Evolutionary conservation across 2,329 filamentous ascomycete genomes (phyloP).

Genomic region (Xylariaceae sp.): DNA sequence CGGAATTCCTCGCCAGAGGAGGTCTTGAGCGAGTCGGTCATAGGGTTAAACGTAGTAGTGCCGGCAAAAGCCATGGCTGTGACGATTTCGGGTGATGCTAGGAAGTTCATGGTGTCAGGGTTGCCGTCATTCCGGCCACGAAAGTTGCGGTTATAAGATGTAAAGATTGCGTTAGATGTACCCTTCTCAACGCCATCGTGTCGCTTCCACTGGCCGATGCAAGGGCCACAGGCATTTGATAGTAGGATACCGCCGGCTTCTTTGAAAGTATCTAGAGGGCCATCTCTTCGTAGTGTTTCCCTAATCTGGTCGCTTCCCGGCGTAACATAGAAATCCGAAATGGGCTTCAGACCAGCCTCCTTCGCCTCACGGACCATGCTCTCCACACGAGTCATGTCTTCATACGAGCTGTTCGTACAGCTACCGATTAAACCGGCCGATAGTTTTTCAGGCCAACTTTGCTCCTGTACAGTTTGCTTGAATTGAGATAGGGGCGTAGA

Average conservation of each 20-base stretch:
- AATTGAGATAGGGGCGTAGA: constrained; percentile 92
- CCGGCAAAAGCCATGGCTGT: constrained; percentile 95
- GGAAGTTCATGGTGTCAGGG: constrained; percentile 96
- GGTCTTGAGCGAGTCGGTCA: constrained; percentile 82
- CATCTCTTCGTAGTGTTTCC: constrained; percentile 87
- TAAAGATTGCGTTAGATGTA: constrained; percentile 89
- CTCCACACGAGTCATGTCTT: constrained; percentile 97
- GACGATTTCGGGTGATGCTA: constrained; percentile 94
- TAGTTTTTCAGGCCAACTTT: constrained; percentile 88
- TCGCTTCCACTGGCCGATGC: constrained; percentile 93
- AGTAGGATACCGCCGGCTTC: constrained; percentile 85
- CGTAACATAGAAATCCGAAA: constrained; percentile 91
- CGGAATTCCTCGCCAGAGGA: constrained; percentile 81
- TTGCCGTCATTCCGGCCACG: constrained; percentile 96
- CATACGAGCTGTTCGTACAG: constrained; percentile 98
- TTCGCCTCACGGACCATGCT: constrained; percentile 89
- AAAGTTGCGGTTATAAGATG: constrained; percentile 99
- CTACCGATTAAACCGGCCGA: constrained; percentile 94
- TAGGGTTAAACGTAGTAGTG: constrained; percentile 91
- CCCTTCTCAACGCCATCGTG: constrained; percentile 85
- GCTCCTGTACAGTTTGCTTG: constrained; percentile 78
- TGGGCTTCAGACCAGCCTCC: constrained; percentile 86
- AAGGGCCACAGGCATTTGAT: constrained; percentile 92
- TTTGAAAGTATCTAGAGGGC: constrained; percentile 83
- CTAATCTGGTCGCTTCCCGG: constrained; percentile 96